Percentiles rank a stretch among this genome's conserved stretches.
These are phyloP conservation scores for Adansonia rubrostipa DNA, from an alignment of 441 rosid species.

Conservation along the genomic window DNA sequence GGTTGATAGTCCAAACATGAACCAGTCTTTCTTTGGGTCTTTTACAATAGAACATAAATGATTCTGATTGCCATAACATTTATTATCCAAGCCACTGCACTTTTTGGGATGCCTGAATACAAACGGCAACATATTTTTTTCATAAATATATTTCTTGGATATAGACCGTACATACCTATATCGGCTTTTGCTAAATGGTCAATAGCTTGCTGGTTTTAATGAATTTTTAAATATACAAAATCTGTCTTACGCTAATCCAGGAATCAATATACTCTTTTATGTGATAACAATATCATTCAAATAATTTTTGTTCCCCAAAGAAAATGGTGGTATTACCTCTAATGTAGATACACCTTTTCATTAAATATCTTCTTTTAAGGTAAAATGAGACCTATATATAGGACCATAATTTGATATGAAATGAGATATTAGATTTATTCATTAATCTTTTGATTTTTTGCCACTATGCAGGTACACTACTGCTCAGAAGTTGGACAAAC, in stretches of 20 bases:
- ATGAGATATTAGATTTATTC: conserved; percentile 7
- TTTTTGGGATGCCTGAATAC: background rate
- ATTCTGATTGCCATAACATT: background rate
- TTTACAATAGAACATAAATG: background rate
- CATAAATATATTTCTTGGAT: background rate
- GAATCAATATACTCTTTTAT: no score
- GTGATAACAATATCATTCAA: no score
- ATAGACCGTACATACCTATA: background rate
- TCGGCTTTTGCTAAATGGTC: background rate
- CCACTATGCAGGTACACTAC: conserved; percentile 79
- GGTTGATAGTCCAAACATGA: background rate
- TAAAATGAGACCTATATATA: background rate
- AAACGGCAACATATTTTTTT: background rate
- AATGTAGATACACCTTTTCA: background rate
- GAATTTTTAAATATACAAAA: background rate
- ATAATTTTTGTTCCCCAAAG: no score
- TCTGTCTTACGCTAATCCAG: no score
- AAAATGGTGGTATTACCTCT: no score
- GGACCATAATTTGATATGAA: background rate
- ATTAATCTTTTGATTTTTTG: conserved; percentile 22
- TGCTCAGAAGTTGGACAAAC: conserved; percentile 97
- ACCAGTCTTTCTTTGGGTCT: background rate
- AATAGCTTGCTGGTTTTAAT: background rate
- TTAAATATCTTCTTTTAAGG: background rate
- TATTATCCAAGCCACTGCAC: background rate